Percentiles rank a stretch among this genome's conserved stretches.
phyloP scores from a whole-genome alignment of 768 basidiomycete genomes.

The Mycena indigotica region DNA sequence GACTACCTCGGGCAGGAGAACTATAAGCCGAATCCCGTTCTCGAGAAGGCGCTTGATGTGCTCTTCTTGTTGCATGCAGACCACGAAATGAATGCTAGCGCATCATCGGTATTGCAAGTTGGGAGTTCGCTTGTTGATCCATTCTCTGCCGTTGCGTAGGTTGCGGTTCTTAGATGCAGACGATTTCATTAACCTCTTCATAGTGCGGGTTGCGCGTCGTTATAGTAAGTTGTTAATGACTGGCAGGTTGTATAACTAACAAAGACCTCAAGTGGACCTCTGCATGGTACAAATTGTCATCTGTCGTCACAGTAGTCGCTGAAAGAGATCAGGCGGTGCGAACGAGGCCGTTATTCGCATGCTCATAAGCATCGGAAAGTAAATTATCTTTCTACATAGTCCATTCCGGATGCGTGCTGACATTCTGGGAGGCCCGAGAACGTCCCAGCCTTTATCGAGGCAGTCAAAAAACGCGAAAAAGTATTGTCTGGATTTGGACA shows the following conservation, averaged over 20 bases:
- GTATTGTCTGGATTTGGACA: constrained; percentile 92
- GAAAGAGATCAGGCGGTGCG: constrained; percentile 61
- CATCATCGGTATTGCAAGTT: constrained; percentile 85
- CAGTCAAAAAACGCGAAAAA: constrained; percentile 86
- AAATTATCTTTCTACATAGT: constrained; percentile 27
- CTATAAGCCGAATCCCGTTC: constrained; percentile 80
- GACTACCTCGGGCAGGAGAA: constrained; percentile 75
- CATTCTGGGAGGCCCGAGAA: constrained; percentile 65
- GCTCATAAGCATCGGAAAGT: constrained; percentile 87
- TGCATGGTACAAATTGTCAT: constrained; percentile 56
- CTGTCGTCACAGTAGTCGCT: background rate
- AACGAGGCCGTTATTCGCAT: constrained; percentile 95
- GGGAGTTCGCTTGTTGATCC: constrained; percentile 90
- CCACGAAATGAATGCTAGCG: constrained; percentile 87
- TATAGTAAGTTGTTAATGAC: constrained; percentile 63
- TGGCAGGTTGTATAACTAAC: constrained; percentile 3
- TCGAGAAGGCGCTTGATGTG: constrained; percentile 85
- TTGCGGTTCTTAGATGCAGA: constrained; percentile 2
- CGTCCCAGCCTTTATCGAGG: constrained; percentile 81
- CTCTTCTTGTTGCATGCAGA: constrained; percentile 89
- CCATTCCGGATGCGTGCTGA: background rate
- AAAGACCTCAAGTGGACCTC: constrained; percentile 53
- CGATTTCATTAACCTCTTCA: constrained; percentile 3
- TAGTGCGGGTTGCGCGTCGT: constrained; percentile 82
- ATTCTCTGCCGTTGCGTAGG: constrained; percentile 80